Percentiles rank a stretch among this genome's conserved stretches.
Conservation (phyloP, 306 rosid species). For the Trichosanthes cucumerina region DNA sequence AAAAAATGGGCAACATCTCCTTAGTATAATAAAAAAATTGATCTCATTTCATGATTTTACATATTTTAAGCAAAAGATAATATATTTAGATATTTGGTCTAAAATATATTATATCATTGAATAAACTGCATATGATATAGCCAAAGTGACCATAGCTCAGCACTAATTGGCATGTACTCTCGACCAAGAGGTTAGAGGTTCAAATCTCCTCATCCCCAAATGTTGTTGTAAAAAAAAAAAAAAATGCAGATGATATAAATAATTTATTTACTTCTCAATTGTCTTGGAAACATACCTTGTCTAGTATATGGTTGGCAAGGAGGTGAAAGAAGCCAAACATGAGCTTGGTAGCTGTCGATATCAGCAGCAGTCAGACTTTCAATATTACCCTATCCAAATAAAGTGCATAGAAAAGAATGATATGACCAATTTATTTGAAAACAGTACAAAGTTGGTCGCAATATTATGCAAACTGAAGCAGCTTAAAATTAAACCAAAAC, state of each 20-base stretch:
- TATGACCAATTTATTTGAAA: background rate
- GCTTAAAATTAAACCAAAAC: background rate
- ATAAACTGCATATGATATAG: background rate
- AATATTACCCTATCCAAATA: constrained; percentile 62
- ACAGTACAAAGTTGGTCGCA: background rate
- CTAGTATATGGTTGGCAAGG: constrained; percentile 99
- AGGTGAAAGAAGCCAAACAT: constrained; percentile 94
- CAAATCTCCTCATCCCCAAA: no score
- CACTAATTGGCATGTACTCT: no score
- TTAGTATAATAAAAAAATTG: no score
- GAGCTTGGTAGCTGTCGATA: constrained; percentile 54
- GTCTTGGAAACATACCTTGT: constrained; percentile 40
- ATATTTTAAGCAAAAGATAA: background rate
- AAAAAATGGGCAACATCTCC: background rate
- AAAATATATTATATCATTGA: background rate
- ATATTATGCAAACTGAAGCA: background rate
- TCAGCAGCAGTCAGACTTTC: constrained; percentile 72
- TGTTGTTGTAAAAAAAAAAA: no score
- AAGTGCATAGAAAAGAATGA: background rate
- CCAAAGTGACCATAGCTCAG: no score
- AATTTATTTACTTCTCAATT: background rate
- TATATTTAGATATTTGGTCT: background rate
- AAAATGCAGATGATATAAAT: background rate
- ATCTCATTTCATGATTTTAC: background rate
- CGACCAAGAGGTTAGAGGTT: no score